Base-by-base conservation (phyloP, 257 asterid species). In the Agastache rugosa region DNA sequence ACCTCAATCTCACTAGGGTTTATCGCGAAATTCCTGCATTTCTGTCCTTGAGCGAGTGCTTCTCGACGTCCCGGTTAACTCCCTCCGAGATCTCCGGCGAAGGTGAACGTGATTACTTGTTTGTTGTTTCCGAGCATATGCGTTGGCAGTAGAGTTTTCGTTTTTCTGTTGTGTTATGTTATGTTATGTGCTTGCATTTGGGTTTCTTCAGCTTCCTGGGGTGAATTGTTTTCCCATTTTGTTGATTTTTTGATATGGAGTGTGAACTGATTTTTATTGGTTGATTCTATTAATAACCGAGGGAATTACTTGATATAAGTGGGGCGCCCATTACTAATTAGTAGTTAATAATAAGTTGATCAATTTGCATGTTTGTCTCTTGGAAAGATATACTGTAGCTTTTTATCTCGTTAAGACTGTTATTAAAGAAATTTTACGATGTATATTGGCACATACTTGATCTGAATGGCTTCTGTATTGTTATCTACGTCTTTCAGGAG, bases 401-500 rank as follows among this genome's bases (percentile, higher is more conserved):
- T 20, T 54, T 54, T 29, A 20, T 54, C 6, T 54, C 31, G 31
- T 9, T 54, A 54, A 54, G 6, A 54, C 25, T 22, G 61, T 19
- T 53, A 19, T 10, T 53, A 53, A 11, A 54, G 61, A 54, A 54
- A 15, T 7, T 59, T 31, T 19, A 29, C n/a, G 19, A 1, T 23
- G n/a, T 11, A 39, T 8, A 55, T 71, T 58, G 44, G 45, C n/a
- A 9, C 34, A 22, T 22, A 55, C 34, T 10, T 77, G 68, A 19
- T 23, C 45, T 41, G 69, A 35, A 16, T 74, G 66, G 4, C 22
- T 42, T 55, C 35, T 2, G 1, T 69, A 48, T 73, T 62, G 22
- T 35, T 59, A 31, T 62, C 16, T 54, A 12, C 41, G 16, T 31
- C 54, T 65, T 65, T 48, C 51, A 91, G 91, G 95, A 85, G 89